Conservation (phyloP, 805 yeast genomes). For the Candida ovalis region DNA sequence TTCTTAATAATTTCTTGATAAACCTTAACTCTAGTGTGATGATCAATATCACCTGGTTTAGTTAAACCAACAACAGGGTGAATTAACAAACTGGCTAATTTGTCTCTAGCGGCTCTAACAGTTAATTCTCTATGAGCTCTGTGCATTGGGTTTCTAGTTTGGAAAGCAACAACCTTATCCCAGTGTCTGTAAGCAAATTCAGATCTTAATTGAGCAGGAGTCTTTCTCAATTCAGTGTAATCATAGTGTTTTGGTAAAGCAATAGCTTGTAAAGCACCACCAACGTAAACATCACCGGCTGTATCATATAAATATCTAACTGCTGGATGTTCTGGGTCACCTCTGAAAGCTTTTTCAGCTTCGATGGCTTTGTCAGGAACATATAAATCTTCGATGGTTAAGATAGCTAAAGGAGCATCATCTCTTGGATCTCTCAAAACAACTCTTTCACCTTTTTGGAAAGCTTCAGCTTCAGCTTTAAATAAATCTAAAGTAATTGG, state of each 20-base stretch:
- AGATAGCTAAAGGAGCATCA: conserved; percentile 71
- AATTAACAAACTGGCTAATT: conserved; percentile 80
- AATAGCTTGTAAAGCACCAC: conserved; percentile 85
- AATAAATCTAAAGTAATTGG: conserved; percentile 87
- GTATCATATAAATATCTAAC: conserved; percentile 63
- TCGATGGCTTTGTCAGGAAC: conserved; percentile 76
- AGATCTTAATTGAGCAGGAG: conserved; percentile 85
- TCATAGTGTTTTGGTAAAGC: conserved; percentile 85
- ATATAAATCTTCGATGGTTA: conserved; percentile 76
- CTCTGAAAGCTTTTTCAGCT: conserved; percentile 86
- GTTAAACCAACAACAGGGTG: conserved; percentile 98
- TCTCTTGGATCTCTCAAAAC: conserved; percentile 80
- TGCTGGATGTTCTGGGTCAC: conserved; percentile 97
- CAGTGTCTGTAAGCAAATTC: conserved; percentile 81
- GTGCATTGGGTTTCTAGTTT: conserved; percentile 98
- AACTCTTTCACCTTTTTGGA: conserved; percentile 56
- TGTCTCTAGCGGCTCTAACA: conserved; percentile 92
- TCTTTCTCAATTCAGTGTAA: conserved; percentile 79
- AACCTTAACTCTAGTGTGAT: conserved; percentile 94
- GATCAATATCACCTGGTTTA: conserved; percentile 97
- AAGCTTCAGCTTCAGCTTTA: conserved; percentile 41
- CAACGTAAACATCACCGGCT: conserved; percentile 82
- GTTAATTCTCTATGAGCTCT: conserved; percentile 96
- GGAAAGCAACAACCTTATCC: conserved; percentile 92
- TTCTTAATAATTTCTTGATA: conserved; percentile 89